These are phyloP conservation scores for Aspergillus intermedius DNA, from an alignment of 2,329 filamentous ascomycete genomes.

Conservation along the genomic window DNA sequence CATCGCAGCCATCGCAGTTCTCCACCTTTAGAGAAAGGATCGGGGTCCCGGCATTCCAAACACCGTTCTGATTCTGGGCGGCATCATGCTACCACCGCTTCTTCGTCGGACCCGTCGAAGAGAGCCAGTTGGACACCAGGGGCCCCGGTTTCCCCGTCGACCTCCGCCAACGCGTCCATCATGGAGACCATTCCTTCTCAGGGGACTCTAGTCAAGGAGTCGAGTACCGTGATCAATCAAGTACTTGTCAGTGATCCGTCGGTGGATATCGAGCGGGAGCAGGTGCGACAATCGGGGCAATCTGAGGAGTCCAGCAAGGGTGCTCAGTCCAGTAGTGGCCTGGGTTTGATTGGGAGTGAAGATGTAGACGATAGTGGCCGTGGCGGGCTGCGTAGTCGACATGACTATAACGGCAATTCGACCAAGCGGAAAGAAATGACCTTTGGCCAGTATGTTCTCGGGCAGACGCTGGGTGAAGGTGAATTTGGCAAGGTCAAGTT, in stretches of 20 bases:
- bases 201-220: constrained; percentile 62
- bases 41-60: constrained; percentile 36
- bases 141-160: constrained; percentile 28
- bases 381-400: constrained; percentile 39
- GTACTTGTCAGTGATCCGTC: constrained; percentile 70
- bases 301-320: constrained; percentile 35
- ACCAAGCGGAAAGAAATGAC: constrained; percentile 74
- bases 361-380: constrained; percentile 40
- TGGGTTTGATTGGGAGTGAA: constrained; percentile 46
- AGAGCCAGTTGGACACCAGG: constrained; percentile 36
- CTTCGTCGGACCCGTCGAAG: constrained; percentile 41
- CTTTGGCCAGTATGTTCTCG: constrained; percentile 92
- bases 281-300: constrained; percentile 61
- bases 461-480: constrained; percentile 92
- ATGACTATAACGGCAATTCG: constrained; percentile 50
- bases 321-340: constrained; percentile 35
- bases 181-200: constrained; percentile 52
- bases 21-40: constrained; percentile 30
- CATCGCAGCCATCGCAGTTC: constrained; percentile 48
- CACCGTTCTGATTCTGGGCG: constrained; percentile 34
- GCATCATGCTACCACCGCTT: constrained; percentile 25
- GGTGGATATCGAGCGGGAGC: constrained; percentile 65
- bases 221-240: constrained; percentile 71
- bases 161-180: constrained; percentile 33
- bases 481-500: constrained; percentile 99